phyloP scores from a whole-genome alignment of 179 eudicot genomes.

The Spinacia oleracea region DNA sequence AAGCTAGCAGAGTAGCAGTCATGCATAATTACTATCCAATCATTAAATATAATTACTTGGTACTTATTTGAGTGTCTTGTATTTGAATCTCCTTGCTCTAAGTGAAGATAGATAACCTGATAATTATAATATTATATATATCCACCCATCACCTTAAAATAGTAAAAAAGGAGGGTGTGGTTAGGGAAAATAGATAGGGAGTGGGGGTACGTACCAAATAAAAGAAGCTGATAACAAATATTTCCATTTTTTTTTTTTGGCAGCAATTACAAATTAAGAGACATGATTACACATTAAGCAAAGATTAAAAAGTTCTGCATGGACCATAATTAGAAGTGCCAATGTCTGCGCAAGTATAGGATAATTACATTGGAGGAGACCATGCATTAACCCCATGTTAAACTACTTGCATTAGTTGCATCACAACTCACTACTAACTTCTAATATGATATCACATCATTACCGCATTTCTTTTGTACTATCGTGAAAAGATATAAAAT shows the following conservation, averaged over 20 bases:
- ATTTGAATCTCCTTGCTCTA: too few species aligned
- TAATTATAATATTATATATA: not conserved
- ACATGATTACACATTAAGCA: not conserved
- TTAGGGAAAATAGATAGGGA: not conserved
- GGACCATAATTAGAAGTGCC: conserved; percentile 5
- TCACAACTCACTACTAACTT: not conserved
- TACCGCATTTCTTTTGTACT: too few species aligned
- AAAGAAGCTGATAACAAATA: not conserved
- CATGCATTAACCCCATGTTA: conserved; percentile 2
- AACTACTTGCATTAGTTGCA: not conserved
- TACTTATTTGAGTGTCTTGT: too few species aligned
- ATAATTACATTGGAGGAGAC: too few species aligned
- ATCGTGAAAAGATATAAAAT: too few species aligned
- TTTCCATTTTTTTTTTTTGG: too few species aligned
- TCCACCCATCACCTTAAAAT: not conserved
- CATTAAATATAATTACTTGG: too few species aligned
- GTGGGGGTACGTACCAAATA: not conserved
- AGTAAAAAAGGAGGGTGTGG: not conserved
- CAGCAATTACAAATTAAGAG: not conserved
- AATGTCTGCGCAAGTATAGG: conserved; percentile 5
- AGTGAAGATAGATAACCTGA: too few species aligned
- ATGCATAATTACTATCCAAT: too few species aligned
- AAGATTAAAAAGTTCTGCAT: not conserved
- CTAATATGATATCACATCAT: too few species aligned
- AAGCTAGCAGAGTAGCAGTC: too few species aligned